Base-by-base conservation (phyloP, 352 stramenopile species). In the Phytophthora melonis region DNA sequence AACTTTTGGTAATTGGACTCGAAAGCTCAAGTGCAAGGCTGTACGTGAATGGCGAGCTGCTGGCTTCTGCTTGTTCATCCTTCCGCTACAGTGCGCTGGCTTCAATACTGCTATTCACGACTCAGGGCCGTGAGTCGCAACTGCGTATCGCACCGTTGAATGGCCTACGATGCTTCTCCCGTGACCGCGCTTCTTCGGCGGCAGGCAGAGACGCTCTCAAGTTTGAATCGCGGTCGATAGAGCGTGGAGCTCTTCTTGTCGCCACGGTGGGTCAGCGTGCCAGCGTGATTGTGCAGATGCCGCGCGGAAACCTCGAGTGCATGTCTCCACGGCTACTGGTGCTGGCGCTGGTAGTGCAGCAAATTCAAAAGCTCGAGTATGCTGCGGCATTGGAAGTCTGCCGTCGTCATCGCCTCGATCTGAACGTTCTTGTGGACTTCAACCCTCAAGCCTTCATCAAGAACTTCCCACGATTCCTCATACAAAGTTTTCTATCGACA, bases 401-500 rank as follows among this genome's bases (percentile, higher is more conserved):
- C 52, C 87, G 89, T n/a, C 88, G 87, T 36, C 89, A 96, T 53
- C 88, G 89, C 9, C 53, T 96, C 7, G 89, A 96, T 58, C 59
- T 96, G 55, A 94, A 94, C 62, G 14, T 96, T 41, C 80, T 96
- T 3, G 84, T 94, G 21, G 88, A 96, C 54, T 87, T 83, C 52
- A 66, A 93, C 30, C 61, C 71, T 3, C 18, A 65, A n/a, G 62
- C 14, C 10, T 94, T 96, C 41, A 25, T 91, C 3, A 32, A 56
- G 21, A 68, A 69, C 32, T 80, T 91, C 0, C 21, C 70, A 0
- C 36, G 56, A 21, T 68, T 75, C 14, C 49, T 91, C 5, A 10
- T 93, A 19, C 56, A 82, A 9, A 25, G 32, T 19, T 80, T 85
- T 47, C 52, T 92, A 9, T 50, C 49, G 1, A 60, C 63, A 9